Evolutionary conservation across 2,329 filamentous ascomycete species (phyloP), one percentile per base, ranked within the genome.

Genomic region (Acarospora socialis): DNA sequence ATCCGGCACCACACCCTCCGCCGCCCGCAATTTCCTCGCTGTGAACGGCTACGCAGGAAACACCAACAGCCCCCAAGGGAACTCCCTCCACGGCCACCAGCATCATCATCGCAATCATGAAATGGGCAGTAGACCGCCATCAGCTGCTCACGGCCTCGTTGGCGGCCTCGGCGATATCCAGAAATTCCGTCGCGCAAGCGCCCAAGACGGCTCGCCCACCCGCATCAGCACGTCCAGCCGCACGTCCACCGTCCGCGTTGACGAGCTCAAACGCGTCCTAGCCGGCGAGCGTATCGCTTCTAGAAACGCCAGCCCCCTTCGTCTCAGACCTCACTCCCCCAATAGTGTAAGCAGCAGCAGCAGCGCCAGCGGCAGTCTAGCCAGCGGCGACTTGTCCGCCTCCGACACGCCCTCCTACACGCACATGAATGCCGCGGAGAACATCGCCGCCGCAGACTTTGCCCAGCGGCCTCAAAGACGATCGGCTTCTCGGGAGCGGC

Each of bases 11-110:
- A 65, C 62, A 44, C 47, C 26, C 33, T 63, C 51, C 12, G 49
- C 65, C 8, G 59, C 49, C 44, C 62, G 57, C 28, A 68, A 68
- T 40, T 68, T 70, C 37, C 63, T 80, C 22, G 66, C 67, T n/a
- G 63, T 75, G 21, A 73, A 68, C 42, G 59, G 68, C 46, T 21
- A 36, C 18, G 43, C 39, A 10, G 41, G 37, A 24, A 43, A 43
- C 10, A 46, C n/a, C n/a, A 47, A 33, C 40, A 45, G 32, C 22
- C 37, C 14, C 28, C 8, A 33, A 47, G 29, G 43, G 38, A 8
- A 35, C 45, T 27, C 51, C 52, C 36, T 46, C 42, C 36, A 33
- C 50, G 20, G 36, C 45, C 10, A 46, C 51, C 28, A 21, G 40
- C 24, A 53, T 55, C 31, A 51, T 46, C 9, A 43, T 43, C n/a